Percentiles rank a stretch among this genome's conserved stretches.
Conservation (phyloP, 768 basidiomycete genomes). For the Macrolepiota dolichaula region DNA sequence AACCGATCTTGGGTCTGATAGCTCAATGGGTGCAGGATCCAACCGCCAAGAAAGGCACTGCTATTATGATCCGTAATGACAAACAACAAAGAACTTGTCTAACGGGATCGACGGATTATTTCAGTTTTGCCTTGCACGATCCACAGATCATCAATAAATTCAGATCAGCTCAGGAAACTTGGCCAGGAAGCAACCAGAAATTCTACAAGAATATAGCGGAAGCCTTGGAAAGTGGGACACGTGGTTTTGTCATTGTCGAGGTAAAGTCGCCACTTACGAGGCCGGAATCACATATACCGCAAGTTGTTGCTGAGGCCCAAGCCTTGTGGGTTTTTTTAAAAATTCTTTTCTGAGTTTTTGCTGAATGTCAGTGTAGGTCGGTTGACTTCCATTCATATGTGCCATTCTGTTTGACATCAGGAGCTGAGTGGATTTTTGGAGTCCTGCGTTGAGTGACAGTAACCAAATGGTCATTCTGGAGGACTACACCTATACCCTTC, state of each 20-base stretch:
- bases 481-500: neutral
- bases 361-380: too few species aligned
- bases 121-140: too few species aligned
- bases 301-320: neutral
- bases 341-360: neutral
- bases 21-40: neutral
- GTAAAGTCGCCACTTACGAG: neutral
- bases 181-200: too few species aligned
- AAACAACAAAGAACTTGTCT: too few species aligned
- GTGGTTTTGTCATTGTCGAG: neutral
- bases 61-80: too few species aligned
- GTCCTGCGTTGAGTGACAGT: neutral
- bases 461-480: neutral
- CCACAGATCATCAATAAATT: too few species aligned
- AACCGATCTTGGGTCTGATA: neutral
- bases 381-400: neutral
- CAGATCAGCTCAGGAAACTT: too few species aligned
- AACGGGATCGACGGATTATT: too few species aligned
- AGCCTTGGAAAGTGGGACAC: neutral
- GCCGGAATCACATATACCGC: neutral
- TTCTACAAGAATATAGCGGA: too few species aligned
- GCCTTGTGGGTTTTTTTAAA: neutral
- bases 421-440: neutral
- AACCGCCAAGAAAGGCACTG: too few species aligned
- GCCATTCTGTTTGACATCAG: neutral